Conservation (phyloP, 169 alveolate species). For the Perkinsus marinus region DNA sequence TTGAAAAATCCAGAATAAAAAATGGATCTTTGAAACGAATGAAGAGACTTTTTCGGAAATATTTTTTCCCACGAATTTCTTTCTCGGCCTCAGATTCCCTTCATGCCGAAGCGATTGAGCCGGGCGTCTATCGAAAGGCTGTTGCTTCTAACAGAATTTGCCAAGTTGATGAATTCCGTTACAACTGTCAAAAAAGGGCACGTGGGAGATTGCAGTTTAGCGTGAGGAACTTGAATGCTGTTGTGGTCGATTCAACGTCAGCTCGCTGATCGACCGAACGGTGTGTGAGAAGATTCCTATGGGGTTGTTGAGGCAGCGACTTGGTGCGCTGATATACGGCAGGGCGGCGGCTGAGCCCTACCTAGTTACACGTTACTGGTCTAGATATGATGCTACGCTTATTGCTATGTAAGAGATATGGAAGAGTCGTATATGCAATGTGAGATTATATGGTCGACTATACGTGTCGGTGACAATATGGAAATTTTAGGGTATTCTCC, state of each 20-base stretch:
- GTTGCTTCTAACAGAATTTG: not conserved
- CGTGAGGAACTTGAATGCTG: not conserved
- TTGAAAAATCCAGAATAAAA: no score
- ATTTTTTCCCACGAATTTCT: no score
- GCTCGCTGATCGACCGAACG: not conserved
- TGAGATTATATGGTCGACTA: no score
- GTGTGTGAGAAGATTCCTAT: not conserved
- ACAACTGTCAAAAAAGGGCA: not conserved
- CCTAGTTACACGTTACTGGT: not conserved
- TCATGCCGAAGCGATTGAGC: not conserved
- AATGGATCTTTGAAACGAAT: no score
- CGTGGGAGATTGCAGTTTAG: not conserved
- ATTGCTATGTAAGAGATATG: not conserved
- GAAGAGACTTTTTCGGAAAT: no score
- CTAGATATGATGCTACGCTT: not conserved
- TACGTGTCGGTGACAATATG: no score
- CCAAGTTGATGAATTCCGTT: not conserved
- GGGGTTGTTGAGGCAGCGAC: not conserved
- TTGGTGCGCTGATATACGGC: not conserved
- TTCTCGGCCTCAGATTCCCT: not conserved
- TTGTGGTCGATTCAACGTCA: not conserved
- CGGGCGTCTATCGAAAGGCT: not conserved
- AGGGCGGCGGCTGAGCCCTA: not conserved
- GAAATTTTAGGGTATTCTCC: no score
- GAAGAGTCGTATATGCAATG: not conserved